These are phyloP conservation scores for Polyplosphaeria fusca DNA, from an alignment of 495 filamentous ascomycete species.

Conservation along the genomic window DNA sequence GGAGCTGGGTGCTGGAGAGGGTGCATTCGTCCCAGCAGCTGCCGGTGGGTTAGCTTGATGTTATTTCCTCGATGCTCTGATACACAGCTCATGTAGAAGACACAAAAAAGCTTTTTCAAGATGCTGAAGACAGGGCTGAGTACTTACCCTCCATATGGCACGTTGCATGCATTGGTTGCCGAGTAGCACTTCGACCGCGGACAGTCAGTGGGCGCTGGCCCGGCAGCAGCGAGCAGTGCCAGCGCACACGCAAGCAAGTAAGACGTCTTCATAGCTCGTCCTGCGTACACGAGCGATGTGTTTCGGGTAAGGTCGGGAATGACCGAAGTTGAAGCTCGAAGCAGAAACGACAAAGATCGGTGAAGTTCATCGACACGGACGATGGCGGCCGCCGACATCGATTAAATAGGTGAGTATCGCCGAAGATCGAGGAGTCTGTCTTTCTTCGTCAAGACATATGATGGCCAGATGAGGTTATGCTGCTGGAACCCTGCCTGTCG, in stretches of 20 bases:
- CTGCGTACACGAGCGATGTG: neutral
- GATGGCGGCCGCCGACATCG: neutral
- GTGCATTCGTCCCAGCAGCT: conserved; percentile 9
- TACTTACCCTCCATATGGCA: conserved; percentile 2
- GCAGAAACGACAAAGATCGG: neutral
- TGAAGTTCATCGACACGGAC: neutral
- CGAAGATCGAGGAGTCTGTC: neutral
- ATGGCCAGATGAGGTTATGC: no score
- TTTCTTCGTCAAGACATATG: neutral
- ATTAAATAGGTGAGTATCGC: neutral
- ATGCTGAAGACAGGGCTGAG: neutral
- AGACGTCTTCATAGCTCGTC: neutral
- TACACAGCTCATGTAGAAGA: neutral
- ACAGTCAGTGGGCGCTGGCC: conserved; percentile 7
- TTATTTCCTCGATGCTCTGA: neutral
- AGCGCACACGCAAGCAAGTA: neutral
- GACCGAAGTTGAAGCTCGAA: neutral
- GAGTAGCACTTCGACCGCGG: neutral
- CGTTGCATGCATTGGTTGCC: conserved; percentile 1
- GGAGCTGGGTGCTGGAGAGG: neutral
- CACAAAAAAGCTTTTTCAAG: neutral
- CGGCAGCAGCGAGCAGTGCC: neutral
- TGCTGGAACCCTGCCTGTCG: no score
- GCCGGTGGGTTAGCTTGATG: neutral
- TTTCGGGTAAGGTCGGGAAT: neutral